These are phyloP conservation scores for Przewalskia tangutica DNA, from an alignment of 257 asterid genomes.

Conservation along the genomic window DNA sequence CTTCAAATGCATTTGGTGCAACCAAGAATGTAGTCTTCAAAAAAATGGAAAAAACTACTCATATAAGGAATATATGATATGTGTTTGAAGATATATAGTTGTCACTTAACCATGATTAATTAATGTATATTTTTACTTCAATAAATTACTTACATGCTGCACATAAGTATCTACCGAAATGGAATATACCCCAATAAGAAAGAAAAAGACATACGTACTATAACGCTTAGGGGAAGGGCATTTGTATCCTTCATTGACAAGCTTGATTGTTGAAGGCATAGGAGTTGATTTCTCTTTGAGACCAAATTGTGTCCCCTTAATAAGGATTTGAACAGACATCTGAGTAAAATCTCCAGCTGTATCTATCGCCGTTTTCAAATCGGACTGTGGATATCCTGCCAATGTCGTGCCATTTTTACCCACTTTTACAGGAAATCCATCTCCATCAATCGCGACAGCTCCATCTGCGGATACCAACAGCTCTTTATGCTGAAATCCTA, in stretches of 20 bases:
- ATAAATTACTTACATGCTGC: not conserved
- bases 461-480: constrained; percentile 71
- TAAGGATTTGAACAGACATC: constrained; percentile 45
- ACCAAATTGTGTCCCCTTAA: constrained; percentile 77
- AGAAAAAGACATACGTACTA: constrained; percentile 12
- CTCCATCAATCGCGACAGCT: constrained; percentile 47
- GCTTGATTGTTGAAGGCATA: constrained; percentile 67
- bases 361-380: constrained; percentile 80
- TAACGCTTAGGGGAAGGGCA: constrained; percentile 53
- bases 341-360: constrained; percentile 66
- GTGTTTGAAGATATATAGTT: too few species aligned
- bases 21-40: too few species aligned
- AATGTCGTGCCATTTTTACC: constrained; percentile 62
- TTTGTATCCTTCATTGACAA: constrained; percentile 57
- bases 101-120: too few species aligned
- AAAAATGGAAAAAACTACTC: too few species aligned
- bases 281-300: constrained; percentile 35
- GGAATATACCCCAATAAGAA: not conserved
- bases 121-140: too few species aligned
- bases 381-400: constrained; percentile 62
- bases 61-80: too few species aligned
- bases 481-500: constrained; percentile 66
- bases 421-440: constrained; percentile 40
- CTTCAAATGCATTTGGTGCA: not conserved
- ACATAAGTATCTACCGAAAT: not conserved